Base-by-base conservation (phyloP, 2,329 filamentous ascomycete species). In the Arthroderma sp. region DNA sequence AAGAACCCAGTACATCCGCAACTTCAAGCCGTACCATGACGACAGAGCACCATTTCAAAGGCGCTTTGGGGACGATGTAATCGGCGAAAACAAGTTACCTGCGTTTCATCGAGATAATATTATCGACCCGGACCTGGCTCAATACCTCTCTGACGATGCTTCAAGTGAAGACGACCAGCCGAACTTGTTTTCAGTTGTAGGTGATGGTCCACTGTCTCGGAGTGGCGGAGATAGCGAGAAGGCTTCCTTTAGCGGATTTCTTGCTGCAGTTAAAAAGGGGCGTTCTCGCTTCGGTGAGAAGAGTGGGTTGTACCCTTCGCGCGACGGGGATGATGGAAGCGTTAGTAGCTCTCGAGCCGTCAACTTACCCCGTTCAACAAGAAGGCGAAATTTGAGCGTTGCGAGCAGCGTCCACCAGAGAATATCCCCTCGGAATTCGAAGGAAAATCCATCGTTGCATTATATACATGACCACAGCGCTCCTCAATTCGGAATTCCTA, bases 71-170 rank as follows among this genome's bases (percentile, higher is more conserved):
- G 83, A 94, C 55, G 85, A 90, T 59, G 74, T 79, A 52, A 75
- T 78, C 2, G 82, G 80, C 61, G 85, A 84, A 6, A 82, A n/a
- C n/a, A n/a, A 83, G 43, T 79, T 95, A 37, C 86, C 91, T 15
- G 90, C 90, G n/a, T 97, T 98, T 65, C 93, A 98, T 69, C 90
- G 93, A 67, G 93, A 98, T 74, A 97, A 93, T 67, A 95, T 98
- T 64, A 97, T 98, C 64, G 93, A 98, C 68, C 93, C 93, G 1
- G 93, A 98, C 66, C 76, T 98, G 56, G 91, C 91, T 4, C 87
- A 89, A 35, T 98, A 94, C 72, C 87, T 98, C 78, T 98, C 93
- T 5, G 93, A 98, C 68, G 85, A 88, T 64, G 90, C 88, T 52
- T 95, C 91, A 1, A 96, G 89, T 65, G 91, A 87, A 38, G 91